Base-by-base conservation (phyloP, 768 basidiomycete genomes). In the Auriculariales sp. region DNA sequence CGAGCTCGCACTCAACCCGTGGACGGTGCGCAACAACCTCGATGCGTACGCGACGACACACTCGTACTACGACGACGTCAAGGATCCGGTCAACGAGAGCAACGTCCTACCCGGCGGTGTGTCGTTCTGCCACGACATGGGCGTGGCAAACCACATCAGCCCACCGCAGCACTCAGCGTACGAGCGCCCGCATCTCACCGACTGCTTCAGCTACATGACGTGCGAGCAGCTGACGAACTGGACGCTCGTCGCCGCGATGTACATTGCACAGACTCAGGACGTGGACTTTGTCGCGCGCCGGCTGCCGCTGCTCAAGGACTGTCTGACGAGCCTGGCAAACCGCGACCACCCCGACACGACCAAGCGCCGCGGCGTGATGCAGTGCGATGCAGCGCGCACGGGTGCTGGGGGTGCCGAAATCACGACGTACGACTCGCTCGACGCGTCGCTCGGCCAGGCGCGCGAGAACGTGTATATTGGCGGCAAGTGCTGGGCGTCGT, bases 401-500 rank as follows among this genome's bases (percentile, higher is more conserved):
- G 39, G 19, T 15, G n/a, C n/a, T n/a, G 39, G 39, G 6, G 39
- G 39, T 10, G 12, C 39, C 7, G 39, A 44, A 25, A 44, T 44
- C 22, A 44, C 39, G 39, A 44, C 39, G 39, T 44, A 44, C 22
- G 39, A 44, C 22, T 44, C 39, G 39, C 39, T 44, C 39, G 39
- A 44, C 39, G 39, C 39, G 19, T 44, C 39, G 39, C 39, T 44
- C 7, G 39, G 39, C 3, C 39, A 44, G 39, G 39, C 39, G 7
- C 22, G 22, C 22, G 39, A 44, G 14, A 44, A 44, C 19, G 39
- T 25, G 19, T 44, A 44, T 15, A 44, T 44, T 25, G 39, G 39
- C 39, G 39, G 39, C 24, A 44, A 44, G 39, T 44, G 39, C 19
- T 44, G 39, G 39, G 39, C 39, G 39, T 44, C 39, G 39, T 44